Percentiles rank a stretch among this genome's conserved stretches.
phyloP scores from a whole-genome alignment of 805 yeast species.

The Wickerhamiella siamensis region DNA sequence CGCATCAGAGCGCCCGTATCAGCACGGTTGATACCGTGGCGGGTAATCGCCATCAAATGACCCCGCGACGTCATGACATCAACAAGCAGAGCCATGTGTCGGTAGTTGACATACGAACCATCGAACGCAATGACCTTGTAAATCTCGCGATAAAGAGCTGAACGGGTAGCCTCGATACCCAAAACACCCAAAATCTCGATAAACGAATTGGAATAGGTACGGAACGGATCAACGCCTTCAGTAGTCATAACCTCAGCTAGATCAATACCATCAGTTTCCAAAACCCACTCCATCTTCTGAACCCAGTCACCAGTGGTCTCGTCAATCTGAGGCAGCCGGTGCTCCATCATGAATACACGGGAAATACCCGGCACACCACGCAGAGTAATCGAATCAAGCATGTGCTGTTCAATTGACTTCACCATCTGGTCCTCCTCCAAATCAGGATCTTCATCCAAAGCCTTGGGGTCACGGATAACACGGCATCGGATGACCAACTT shows the following conservation, averaged over 20 bases:
- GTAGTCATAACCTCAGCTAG: slow-evolving; percentile 88
- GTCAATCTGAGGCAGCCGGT: slow-evolving; percentile 30
- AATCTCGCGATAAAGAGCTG: slow-evolving; percentile 86
- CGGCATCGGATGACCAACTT: slow-evolving; percentile 95
- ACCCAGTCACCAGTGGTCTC: slow-evolving; percentile 74
- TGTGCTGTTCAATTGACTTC: slow-evolving; percentile 87
- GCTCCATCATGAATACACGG: slow-evolving; percentile 53
- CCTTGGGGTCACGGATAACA: slow-evolving; percentile 91
- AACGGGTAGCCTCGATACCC: slow-evolving; percentile 97
- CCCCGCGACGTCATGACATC: slow-evolving; percentile 99
- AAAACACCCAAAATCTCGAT: slow-evolving; percentile 87
- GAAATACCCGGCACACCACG: slow-evolving; percentile 93
- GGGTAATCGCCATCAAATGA: slow-evolving; percentile 94
- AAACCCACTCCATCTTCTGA: slow-evolving; percentile 91
- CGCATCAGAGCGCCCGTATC: slow-evolving; percentile 99
- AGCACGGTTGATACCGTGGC: slow-evolving; percentile 98
- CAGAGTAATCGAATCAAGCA: slow-evolving; percentile 86
- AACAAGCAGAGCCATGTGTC: slow-evolving; percentile 94
- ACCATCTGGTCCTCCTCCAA: slow-evolving; percentile 95
- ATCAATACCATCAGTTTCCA: slow-evolving; percentile 97
- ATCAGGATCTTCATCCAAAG: slow-evolving; percentile 83
- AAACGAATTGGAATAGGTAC: slow-evolving; percentile 92
- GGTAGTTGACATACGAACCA: slow-evolving; percentile 97
- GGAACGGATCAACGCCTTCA: slow-evolving; percentile 81
- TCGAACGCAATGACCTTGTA: slow-evolving; percentile 96